Evolutionary conservation across 495 filamentous ascomycete species (phyloP).

Genomic region (Choiromyces venosus): DNA sequence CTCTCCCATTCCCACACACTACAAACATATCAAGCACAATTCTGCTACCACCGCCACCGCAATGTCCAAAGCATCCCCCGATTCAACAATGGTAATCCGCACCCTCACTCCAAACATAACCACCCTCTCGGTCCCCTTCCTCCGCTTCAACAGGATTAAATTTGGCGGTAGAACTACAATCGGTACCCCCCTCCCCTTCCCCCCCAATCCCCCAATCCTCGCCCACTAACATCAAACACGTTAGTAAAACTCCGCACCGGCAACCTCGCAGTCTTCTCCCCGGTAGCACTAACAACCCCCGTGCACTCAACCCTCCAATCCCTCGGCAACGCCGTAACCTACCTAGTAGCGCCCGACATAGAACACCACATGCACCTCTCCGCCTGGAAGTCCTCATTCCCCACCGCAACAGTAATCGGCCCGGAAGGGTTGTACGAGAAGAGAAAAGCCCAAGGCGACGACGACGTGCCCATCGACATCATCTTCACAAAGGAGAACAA

Average conservation of each 20-base stretch:
- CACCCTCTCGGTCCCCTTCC: conserved; percentile 78
- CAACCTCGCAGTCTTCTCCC: conserved; percentile 83
- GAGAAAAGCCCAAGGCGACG: conserved; percentile 59
- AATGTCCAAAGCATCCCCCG: conserved; percentile 52
- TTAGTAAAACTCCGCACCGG: conserved; percentile 58
- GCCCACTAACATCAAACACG: background rate
- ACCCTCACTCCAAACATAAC: conserved; percentile 70
- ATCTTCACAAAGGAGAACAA: conserved; percentile 59
- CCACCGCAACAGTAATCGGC: conserved; percentile 70
- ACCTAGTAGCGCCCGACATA: conserved; percentile 79
- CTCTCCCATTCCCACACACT: too few species aligned
- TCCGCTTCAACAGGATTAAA: conserved; percentile 70
- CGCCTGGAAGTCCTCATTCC: conserved; percentile 64
- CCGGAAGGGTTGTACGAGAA: conserved; percentile 85
- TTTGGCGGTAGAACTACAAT: conserved; percentile 84
- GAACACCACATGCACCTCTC: conserved; percentile 91
- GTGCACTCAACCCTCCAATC: conserved; percentile 56
- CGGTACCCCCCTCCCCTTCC: conserved; percentile 51
- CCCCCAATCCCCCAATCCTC: conserved; percentile 15
- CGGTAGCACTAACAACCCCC: conserved; percentile 68
- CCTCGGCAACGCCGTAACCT: conserved; percentile 68
- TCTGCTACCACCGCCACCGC: too few species aligned
- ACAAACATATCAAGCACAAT: too few species aligned
- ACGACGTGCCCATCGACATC: conserved; percentile 61
- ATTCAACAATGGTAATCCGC: conserved; percentile 80